Conservation (phyloP, 306 rosid genomes). For the Biancaea sappan region DNA sequence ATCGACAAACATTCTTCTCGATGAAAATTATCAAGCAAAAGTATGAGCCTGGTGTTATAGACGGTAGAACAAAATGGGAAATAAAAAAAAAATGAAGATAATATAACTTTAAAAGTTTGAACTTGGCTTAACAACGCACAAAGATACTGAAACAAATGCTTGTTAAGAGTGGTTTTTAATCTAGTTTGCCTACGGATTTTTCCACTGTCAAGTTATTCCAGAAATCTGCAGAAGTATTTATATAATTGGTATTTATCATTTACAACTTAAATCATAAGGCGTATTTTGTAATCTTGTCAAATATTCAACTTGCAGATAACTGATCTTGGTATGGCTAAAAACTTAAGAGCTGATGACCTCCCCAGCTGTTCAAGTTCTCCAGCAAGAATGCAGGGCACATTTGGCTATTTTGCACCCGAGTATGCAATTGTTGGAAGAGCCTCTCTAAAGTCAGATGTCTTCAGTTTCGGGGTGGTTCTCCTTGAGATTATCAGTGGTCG, state of each 20-base stretch:
- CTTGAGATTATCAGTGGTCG: constrained; percentile 95
- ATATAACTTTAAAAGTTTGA: too few relatives aligned
- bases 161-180: constrained; percentile 9
- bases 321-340: constrained; percentile 96
- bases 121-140: too few relatives aligned
- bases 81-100: too few relatives aligned
- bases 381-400: constrained; percentile 94
- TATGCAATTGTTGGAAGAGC: constrained; percentile 88
- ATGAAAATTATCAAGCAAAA: constrained; percentile 81
- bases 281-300: not conserved
- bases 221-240: not conserved
- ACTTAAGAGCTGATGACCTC: constrained; percentile 66
- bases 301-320: constrained; percentile 68
- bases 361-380: constrained; percentile 86
- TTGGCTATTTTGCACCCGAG: constrained; percentile 99
- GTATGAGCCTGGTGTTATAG: constrained; percentile 47
- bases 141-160: too few relatives aligned
- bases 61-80: too few relatives aligned
- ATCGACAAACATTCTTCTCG: constrained; percentile 95
- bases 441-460: constrained; percentile 90
- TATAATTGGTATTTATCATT: not conserved
- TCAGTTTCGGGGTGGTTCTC: constrained; percentile 97
- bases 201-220: not conserved
- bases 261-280: not conserved
- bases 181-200: not conserved